These are phyloP conservation scores for Pseudocercospora eumusae DNA, from an alignment of 2,329 filamentous ascomycete species.

Conservation along the genomic window DNA sequence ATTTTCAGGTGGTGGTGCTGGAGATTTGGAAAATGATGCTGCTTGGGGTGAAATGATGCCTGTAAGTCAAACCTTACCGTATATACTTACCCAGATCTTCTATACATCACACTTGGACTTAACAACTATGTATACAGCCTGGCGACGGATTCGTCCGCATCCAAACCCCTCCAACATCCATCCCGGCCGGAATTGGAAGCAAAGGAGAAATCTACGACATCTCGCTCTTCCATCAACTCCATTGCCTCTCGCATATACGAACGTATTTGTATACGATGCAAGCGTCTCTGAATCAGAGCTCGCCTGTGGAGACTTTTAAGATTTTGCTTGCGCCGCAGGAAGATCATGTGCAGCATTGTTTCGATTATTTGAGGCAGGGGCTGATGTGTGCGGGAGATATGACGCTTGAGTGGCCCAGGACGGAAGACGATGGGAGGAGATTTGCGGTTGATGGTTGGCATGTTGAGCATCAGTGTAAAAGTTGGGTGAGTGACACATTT, in stretches of 20 bases:
- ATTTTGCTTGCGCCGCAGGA: slow-evolving; percentile 29
- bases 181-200: slow-evolving; percentile 35
- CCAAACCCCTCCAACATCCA: slow-evolving; percentile 26
- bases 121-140: too few species aligned
- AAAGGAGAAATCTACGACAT: slow-evolving; percentile 37
- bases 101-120: too few species aligned
- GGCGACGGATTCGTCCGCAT: slow-evolving; percentile 42
- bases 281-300: slow-evolving; percentile 59
- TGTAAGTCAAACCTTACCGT: slow-evolving; percentile 8
- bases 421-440: slow-evolving; percentile 34
- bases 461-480: slow-evolving; percentile 36
- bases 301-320: slow-evolving; percentile 25
- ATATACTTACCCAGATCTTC: too few species aligned
- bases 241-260: slow-evolving; percentile 40
- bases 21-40: slow-evolving; percentile 31
- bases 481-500: slow-evolving; percentile 35
- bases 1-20: slow-evolving; percentile 30
- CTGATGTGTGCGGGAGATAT: slow-evolving; percentile 36
- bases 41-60: slow-evolving; percentile 37
- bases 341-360: slow-evolving; percentile 36
- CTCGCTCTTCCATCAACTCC: slow-evolving; percentile 42
- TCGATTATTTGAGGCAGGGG: slow-evolving; percentile 37
- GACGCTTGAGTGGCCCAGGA: slow-evolving; percentile 38
- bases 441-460: slow-evolving; percentile 42
- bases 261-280: slow-evolving; percentile 87